A percentile compares a stretch with the other conserved stretches of the same genome.
Evolutionary conservation across 345 rosid species (phyloP).

Genomic region (Citrus mangshanensis): DNA sequence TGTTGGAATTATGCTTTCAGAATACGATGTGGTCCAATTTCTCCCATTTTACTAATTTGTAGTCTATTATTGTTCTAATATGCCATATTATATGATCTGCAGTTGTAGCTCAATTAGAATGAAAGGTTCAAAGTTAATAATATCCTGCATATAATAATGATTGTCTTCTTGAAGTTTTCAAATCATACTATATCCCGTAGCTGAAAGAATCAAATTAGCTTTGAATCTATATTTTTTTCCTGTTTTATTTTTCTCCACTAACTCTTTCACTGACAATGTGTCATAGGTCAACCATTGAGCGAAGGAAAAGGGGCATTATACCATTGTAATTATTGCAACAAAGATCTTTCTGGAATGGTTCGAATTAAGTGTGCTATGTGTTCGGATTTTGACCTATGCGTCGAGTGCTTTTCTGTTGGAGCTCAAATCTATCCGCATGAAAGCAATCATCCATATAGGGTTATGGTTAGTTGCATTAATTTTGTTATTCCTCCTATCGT

Average conservation of each 20-base stretch:
- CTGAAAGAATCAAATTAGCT: neutral
- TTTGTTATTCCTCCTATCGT: neutral
- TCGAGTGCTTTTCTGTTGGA: conserved; percentile 88
- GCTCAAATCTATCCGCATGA: conserved; percentile 74
- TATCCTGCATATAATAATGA: neutral
- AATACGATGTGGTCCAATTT: neutral
- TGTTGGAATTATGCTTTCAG: neutral
- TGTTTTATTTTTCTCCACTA: neutral
- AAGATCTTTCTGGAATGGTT: conserved; percentile 80
- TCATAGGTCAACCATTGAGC: conserved; percentile 36
- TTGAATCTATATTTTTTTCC: neutral
- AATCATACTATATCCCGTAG: neutral
- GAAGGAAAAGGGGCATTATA: conserved; percentile 59
- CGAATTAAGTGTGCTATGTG: conserved; percentile 88
- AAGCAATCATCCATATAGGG: conserved; percentile 73
- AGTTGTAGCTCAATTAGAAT: neutral
- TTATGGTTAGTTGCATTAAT: conserved; percentile 65
- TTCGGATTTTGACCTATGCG: conserved; percentile 86
- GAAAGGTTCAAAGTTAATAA: neutral
- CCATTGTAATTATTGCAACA: conserved; percentile 88
- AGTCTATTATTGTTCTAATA: neutral
- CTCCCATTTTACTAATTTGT: neutral
- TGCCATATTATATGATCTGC: neutral
- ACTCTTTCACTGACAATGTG: conserved; percentile 15
- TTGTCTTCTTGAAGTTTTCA: neutral